These are phyloP conservation scores for Allantophomopsis lycopodina DNA, from an alignment of 2,329 filamentous ascomycete species.

Conservation along the genomic window DNA sequence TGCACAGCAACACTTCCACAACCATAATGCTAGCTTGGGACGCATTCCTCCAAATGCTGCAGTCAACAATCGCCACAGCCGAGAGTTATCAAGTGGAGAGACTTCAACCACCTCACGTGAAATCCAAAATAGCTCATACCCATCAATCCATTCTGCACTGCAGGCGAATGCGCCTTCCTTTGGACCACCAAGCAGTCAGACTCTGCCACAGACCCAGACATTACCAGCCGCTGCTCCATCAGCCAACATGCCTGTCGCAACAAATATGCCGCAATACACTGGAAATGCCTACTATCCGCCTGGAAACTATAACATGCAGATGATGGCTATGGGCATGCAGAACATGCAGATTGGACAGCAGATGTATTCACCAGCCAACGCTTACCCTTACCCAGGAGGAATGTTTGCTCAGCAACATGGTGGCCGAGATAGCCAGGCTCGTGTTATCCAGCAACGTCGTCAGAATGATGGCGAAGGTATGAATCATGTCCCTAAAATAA, in stretches of 20 bases:
- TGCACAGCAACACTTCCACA: constrained; percentile 42
- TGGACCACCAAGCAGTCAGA: constrained; percentile 42
- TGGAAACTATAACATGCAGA: constrained; percentile 32
- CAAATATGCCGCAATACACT: constrained; percentile 5
- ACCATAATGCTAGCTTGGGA: constrained; percentile 73
- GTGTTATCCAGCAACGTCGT: constrained; percentile 63
- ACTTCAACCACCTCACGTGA: constrained; percentile 20
- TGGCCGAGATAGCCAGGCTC: constrained; percentile 60
- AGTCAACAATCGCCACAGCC: constrained; percentile 54
- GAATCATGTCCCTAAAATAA: constrained; percentile 5
- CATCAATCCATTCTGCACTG: constrained; percentile 55
- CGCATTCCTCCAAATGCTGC: constrained; percentile 58
- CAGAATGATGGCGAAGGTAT: constrained; percentile 60
- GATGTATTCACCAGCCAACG: constrained; percentile 40
- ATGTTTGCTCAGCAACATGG: constrained; percentile 23
- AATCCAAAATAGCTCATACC: constrained; percentile 32
- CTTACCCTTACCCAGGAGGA: constrained; percentile 26
- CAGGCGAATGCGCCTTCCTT: constrained; percentile 74
- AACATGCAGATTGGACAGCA: constrained; percentile 41
- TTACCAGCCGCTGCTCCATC: constrained; percentile 13
- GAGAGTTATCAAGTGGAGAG: constrained; percentile 39
- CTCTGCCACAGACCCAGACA: constrained; percentile 14
- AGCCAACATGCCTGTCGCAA: background rate
- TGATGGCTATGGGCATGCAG: constrained; percentile 56
- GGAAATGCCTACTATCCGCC: constrained; percentile 9